Evolutionary conservation across 2,329 filamentous ascomycete species (phyloP).

Genomic region (Penicillium psychrosexuale): DNA sequence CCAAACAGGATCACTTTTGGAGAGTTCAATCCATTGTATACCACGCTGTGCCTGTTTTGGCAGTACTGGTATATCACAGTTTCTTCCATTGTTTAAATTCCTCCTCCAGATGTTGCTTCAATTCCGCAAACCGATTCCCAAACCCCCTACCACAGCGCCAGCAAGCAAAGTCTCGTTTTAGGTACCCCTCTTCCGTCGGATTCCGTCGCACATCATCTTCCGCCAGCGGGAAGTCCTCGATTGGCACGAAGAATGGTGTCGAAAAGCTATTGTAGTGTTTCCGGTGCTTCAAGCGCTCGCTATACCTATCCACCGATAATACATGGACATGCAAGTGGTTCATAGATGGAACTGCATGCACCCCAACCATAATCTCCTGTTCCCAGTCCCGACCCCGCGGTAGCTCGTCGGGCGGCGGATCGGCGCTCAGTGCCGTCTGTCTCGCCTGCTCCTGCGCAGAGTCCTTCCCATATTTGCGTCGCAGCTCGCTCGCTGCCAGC

Average conservation of each 20-base stretch:
- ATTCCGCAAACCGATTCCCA: conserved; percentile 65
- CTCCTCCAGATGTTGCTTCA: conserved; percentile 71
- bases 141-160: conserved; percentile 81
- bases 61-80: conserved; percentile 44
- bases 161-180: conserved; percentile 67
- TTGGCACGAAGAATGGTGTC: conserved; percentile 74
- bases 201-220: conserved; percentile 62
- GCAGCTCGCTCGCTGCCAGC: conserved; percentile 72
- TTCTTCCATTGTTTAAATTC: conserved; percentile 76
- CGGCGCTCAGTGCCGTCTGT: conserved; percentile 62
- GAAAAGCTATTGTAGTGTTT: conserved; percentile 94
- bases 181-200: conserved; percentile 56
- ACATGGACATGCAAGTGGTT: conserved; percentile 88
- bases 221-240: conserved; percentile 76
- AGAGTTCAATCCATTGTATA: conserved; percentile 3
- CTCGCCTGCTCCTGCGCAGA: conserved; percentile 64
- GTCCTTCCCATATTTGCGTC: conserved; percentile 61
- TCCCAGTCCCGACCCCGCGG: conserved; percentile 76
- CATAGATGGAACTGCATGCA: conserved; percentile 90
- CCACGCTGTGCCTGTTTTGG: neutral
- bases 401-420: conserved; percentile 49
- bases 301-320: conserved; percentile 74
- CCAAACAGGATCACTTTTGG: conserved; percentile 5
- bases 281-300: conserved; percentile 67
- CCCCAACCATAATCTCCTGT: conserved; percentile 68